Conservation (phyloP, 2,329 filamentous ascomycete genomes). For the Aspergillus sp. region DNA sequence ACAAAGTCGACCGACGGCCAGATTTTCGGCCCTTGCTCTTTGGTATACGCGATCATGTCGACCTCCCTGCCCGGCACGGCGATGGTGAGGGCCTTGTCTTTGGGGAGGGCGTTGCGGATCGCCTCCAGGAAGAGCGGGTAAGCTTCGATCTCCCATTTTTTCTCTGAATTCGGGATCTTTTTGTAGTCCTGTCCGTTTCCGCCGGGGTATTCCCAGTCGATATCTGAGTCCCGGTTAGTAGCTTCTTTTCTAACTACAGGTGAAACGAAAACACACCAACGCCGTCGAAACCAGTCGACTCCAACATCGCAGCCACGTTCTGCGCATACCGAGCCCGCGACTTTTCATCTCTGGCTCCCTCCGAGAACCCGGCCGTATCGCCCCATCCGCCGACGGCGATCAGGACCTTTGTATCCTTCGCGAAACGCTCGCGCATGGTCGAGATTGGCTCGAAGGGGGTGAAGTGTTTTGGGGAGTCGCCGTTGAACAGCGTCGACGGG, state of each 20-base stretch:
- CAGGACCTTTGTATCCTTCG: slow-evolving; percentile 51
- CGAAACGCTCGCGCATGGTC: slow-evolving; percentile 45
- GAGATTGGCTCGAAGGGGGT: slow-evolving; percentile 46
- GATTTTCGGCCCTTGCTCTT: slow-evolving; percentile 48
- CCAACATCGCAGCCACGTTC: slow-evolving; percentile 56
- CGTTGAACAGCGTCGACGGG: slow-evolving; percentile 42
- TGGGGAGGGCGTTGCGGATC: slow-evolving; percentile 50
- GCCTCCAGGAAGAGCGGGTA: slow-evolving; percentile 53
- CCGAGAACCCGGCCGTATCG: slow-evolving; percentile 54
- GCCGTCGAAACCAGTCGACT: slow-evolving; percentile 56
- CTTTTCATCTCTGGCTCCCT: slow-evolving; percentile 43
- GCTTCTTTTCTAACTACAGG: neutral
- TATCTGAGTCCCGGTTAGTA: slow-evolving; percentile 35
- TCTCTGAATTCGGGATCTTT: slow-evolving; percentile 48
- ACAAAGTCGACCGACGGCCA: slow-evolving; percentile 54
- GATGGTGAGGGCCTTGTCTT: slow-evolving; percentile 53
- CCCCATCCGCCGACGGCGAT: slow-evolving; percentile 70
- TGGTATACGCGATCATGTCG: slow-evolving; percentile 61
- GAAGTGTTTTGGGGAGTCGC: slow-evolving; percentile 35
- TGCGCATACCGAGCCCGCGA: slow-evolving; percentile 51
- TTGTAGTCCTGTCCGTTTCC: slow-evolving; percentile 65
- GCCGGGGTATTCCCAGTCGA: slow-evolving; percentile 57
- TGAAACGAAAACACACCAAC: slow-evolving; percentile 34
- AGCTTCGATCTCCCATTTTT: slow-evolving; percentile 50
- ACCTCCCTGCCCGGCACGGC: slow-evolving; percentile 53